phyloP scores from a whole-genome alignment of 2,329 filamentous ascomycete genomes.

The Calonectria hongkongensis region DNA sequence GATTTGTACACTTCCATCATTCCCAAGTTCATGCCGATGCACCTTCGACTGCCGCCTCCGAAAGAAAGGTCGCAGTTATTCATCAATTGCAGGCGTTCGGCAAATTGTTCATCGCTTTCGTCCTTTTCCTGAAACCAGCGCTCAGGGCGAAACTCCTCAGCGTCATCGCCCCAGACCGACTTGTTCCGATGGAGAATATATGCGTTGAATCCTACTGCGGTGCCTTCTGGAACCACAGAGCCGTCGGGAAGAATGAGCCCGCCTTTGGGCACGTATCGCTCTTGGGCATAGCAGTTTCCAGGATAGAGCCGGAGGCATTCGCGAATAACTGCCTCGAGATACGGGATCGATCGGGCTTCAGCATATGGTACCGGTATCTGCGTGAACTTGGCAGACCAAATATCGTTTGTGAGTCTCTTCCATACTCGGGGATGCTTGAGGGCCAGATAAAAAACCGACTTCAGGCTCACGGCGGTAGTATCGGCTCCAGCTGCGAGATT shows the following conservation, averaged over 20 bases:
- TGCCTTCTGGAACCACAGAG: slow-evolving; percentile 4
- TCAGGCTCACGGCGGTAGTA: slow-evolving; percentile 58
- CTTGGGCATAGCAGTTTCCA: background rate
- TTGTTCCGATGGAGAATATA: slow-evolving; percentile 3
- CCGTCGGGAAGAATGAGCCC: slow-evolving; percentile 23
- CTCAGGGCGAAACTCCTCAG: slow-evolving; percentile 14
- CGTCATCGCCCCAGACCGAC: slow-evolving; percentile 4
- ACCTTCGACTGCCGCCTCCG: slow-evolving; percentile 18
- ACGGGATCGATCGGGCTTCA: background rate
- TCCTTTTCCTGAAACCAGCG: slow-evolving; percentile 10
- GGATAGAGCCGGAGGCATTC: slow-evolving; percentile 29
- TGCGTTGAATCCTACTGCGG: slow-evolving; percentile 24
- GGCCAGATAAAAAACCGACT: slow-evolving; percentile 59
- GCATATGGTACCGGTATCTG: slow-evolving; percentile 20
- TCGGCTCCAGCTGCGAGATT: slow-evolving; percentile 59
- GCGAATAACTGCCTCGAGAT: slow-evolving; percentile 26
- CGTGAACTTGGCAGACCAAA: background rate
- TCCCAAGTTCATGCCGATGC: slow-evolving; percentile 30
- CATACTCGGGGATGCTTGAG: slow-evolving; percentile 55
- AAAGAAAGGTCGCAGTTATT: slow-evolving; percentile 21
- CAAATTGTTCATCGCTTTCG: background rate
- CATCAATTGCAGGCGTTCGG: slow-evolving; percentile 12
- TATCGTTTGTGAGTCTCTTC: background rate
- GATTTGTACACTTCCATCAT: slow-evolving; percentile 33
- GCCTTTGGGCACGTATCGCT: slow-evolving; percentile 24